Base-by-base conservation (phyloP, 208 protist species). In the Trypanosoma congolense region DNA sequence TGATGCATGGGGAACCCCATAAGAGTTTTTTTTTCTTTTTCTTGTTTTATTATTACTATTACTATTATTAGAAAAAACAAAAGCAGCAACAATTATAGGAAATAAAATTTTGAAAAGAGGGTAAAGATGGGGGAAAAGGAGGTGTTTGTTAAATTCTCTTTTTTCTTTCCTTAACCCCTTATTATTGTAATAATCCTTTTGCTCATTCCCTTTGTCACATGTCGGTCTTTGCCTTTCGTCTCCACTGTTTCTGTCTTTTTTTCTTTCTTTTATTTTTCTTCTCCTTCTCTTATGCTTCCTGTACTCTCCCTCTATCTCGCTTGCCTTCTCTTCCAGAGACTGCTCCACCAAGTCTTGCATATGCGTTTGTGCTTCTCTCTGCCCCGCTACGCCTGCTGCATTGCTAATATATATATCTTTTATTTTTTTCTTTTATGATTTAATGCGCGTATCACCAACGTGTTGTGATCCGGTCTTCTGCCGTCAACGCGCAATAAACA, bases 171-270 rank as follows among this genome's bases (percentile, higher is more conserved):
- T 38, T 12, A 38, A 6, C 12, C 12, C 9, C 12, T 38, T 38
- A 16, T 38, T 38, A 16, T 38, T 38, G 6, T 38, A 38, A 38
- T 16, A 38, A 38, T 38, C 33, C 33, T 38, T 38, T 38, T 38
- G 33, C 6, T 12, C 12, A 12, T 38, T 38, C 33, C 12, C 12
- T 38, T 38, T 12, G 6, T n/a, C n/a, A n/a, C n/a, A n/a, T n/a
- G n/a, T n/a, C n/a, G n/a, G n/a, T 38, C 12, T 38, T 38, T 38
- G 6, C 33, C 12, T 38, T 38, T 38, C 33, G 12, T 12, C 33
- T 38, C 47, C 3, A 44, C 48, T 48, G 18, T 36, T 59, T 50
- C 8, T 48, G 42, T 56, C 21, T 62, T 59, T 56, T 31, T 40
- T 8, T 25, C 31, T 47, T 49, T 5, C 62, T 35, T 19, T 51